Evolutionary conservation across 73 alveolate species (phyloP), one percentile per base, ranked within the genome.

Genomic region (Blepharisma stoltei): DNA sequence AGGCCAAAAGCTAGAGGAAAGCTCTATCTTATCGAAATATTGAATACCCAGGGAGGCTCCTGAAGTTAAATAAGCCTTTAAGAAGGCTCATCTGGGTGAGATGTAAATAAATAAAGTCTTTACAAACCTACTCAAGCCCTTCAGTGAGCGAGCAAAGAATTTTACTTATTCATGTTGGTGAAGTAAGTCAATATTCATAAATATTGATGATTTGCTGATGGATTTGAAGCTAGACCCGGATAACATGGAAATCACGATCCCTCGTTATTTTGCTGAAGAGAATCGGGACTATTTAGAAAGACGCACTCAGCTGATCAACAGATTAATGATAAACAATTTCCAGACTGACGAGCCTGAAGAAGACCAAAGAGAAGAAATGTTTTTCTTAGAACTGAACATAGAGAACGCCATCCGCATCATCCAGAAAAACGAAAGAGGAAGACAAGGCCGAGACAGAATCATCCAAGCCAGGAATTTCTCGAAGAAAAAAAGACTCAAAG

Each of bases 191-290:
- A 85, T 77, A 49, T 67, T 65, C 71, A 96, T 94, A 46, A 94
- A 92, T 83, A 79, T 95, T 25, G 99, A 95, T 83, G 96, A 95
- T 83, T 86, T 94, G 53, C 89, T 95, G 38, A 89, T 95, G 78
- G 99, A 95, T 82, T 81, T 94, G 71, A 95, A 94, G 81, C 89
- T 92, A 81, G 96, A 92, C 60, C 98, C 98, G 44, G 90, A 91
- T 54, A 81, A 83, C 55, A 66, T 95, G 54, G 98, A 94, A 71
- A 93, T 95, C 54, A 97, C 99, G 18, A 95, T 94, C 21, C 98
- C 99, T 27, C 67, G 98, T 41, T 95, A 94, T 88, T 95, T 92
- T 89, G 89, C 88, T 54, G 90, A 92, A 75, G 92, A 89, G 55
- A 87, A 93, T 49, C 71, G 77, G 55, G 86, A 90, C 43, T 83